Percentiles rank a stretch among this genome's conserved stretches.
Evolutionary conservation across 78 protist species (phyloP).

Genomic region (Goniomonas avonlea): DNA sequence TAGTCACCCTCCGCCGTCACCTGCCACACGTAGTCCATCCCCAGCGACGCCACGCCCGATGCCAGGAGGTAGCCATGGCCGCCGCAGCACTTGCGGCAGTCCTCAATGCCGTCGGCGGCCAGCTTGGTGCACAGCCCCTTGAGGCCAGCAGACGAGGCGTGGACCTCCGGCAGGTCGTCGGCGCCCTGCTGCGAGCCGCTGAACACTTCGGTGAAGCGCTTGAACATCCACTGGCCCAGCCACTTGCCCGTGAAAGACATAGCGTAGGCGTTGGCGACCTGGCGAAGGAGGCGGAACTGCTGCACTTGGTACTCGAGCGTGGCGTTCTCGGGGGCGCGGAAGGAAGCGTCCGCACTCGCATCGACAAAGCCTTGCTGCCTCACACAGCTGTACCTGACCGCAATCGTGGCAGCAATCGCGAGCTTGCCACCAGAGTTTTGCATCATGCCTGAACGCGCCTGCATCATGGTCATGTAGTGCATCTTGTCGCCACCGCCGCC

Average conservation of each 20-base stretch:
- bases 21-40: slow-evolving; percentile 11
- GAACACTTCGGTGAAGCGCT: no score
- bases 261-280: slow-evolving; percentile 32
- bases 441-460: no score
- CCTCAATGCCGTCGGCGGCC: slow-evolving; percentile 49
- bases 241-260: background rate
- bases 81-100: slow-evolving; percentile 56
- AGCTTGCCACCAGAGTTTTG: background rate
- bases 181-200: no score
- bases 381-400: slow-evolving; percentile 48
- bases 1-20: slow-evolving; percentile 54
- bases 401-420: slow-evolving; percentile 58
- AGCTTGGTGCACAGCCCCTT: slow-evolving; percentile 49
- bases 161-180: slow-evolving; percentile 48
- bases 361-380: slow-evolving; percentile 42
- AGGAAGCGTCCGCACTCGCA: background rate
- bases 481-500: no score
- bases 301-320: slow-evolving; percentile 46
- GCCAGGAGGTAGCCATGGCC: slow-evolving; percentile 66
- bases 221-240: background rate
- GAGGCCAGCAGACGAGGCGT: slow-evolving; percentile 64
- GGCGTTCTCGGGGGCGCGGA: slow-evolving; percentile 26
- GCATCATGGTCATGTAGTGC: no score
- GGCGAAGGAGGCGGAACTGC: slow-evolving; percentile 29
- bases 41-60: slow-evolving; percentile 38